Base-by-base conservation (phyloP, 202 grass and related monocot genomes). In the Digitaria exilis region DNA sequence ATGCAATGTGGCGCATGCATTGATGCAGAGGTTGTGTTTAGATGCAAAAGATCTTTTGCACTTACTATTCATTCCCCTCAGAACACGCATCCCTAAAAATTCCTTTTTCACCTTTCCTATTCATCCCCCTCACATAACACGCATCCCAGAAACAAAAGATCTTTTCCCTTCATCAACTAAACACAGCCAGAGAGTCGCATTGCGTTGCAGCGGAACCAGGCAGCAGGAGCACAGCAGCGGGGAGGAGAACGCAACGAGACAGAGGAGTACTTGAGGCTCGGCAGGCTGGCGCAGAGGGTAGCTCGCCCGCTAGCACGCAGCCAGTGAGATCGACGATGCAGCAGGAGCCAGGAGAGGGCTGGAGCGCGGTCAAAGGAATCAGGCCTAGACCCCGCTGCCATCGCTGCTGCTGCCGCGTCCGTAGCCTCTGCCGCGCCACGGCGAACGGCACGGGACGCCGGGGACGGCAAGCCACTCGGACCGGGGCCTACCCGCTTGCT, bases 281-380 rank as follows among this genome's bases (percentile, higher is more conserved):
- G 49, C 39, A 37, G 41, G 42, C 37, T 24, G 65, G 19, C 6
- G 21, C 63, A 55, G 75, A 79, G 10, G 69, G 58, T 28, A 18
- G 31, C 61, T 35, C 26, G 58, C 31, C 15, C 30, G 17, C 19
- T 41, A 7, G 14, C n/a, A 14, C 16, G 12, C 13, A 14, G 58
- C 52, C 2, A 14, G 11, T 3, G 73, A 19, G 25, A 12, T 5
- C n/a, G 34, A 4, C 11, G 73, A 43, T 13, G 7, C 19, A n/a
- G 21, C 10, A n/a, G 41, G 2, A 16, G n/a, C 10, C 18, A 22
- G 21, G 65, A 14, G n/a, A 30, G 55, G 56, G 65, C 76, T 65
- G 60, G 18, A 35, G 44, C 30, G 61, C 30, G 76, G 76, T 79
- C 75, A 79, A 79, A 79, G 60, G 76, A 24, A 79, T 66, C 76